Conservation (phyloP, 805 yeast species). For the Barnettozyma vustinii region DNA sequence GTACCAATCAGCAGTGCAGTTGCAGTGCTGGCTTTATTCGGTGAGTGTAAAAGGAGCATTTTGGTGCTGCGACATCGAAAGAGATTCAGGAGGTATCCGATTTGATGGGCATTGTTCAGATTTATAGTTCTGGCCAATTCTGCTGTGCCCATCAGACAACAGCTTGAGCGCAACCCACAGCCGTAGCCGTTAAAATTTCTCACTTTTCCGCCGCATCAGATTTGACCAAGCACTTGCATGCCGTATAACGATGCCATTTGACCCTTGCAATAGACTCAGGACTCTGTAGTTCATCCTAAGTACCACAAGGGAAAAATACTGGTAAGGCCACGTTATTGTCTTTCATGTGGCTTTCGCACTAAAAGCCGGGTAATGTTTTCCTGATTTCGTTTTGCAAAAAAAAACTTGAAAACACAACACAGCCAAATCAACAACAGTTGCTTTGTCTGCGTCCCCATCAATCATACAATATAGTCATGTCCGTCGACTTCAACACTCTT, state of each 20-base stretch:
- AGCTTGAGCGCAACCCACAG: not conserved
- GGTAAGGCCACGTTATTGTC: not conserved
- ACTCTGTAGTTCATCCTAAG: no score
- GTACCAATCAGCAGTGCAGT: not conserved
- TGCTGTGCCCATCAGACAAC: no score
- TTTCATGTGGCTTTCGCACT: not conserved
- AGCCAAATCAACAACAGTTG: not conserved
- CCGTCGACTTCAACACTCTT: constrained; percentile 41
- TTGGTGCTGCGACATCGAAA: not conserved
- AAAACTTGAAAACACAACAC: not conserved
- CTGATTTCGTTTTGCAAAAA: not conserved
- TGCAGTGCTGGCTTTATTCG: not conserved
- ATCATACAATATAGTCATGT: not conserved
- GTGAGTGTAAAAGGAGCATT: not conserved
- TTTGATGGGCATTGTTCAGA: not conserved
- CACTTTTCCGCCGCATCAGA: not conserved
- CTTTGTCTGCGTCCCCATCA: not conserved
- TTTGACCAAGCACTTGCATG: not conserved
- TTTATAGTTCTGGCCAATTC: not conserved
- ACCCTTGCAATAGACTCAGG: not conserved
- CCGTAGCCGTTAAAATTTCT: not conserved
- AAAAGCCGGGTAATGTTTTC: not conserved
- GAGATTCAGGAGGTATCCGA: not conserved
- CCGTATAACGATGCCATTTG: not conserved
- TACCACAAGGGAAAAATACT: not conserved